Evolutionary conservation across 1,284 basidiomycete species (phyloP).

Genomic region (Thelephora terrestris): DNA sequence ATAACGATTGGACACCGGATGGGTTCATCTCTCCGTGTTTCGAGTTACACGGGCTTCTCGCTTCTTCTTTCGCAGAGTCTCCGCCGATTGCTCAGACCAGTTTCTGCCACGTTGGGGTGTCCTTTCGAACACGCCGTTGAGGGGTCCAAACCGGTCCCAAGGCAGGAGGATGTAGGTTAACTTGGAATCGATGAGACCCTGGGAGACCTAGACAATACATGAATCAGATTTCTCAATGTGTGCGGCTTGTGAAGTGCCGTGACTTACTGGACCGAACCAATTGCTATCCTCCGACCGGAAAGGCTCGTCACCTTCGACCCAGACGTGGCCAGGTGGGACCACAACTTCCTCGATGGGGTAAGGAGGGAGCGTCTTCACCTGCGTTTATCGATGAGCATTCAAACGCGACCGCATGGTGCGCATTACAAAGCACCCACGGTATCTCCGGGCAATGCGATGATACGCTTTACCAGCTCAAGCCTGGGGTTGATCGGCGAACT

Average conservation of each 20-base stretch:
- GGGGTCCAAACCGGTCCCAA: constrained; percentile 37
- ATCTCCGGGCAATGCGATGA: constrained; percentile 57
- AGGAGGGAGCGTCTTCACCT: constrained; percentile 60
- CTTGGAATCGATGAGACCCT: constrained; percentile 52
- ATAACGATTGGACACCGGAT: no score
- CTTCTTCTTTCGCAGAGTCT: constrained; percentile 34
- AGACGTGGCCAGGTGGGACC: constrained; percentile 54
- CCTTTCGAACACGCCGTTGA: constrained; percentile 17
- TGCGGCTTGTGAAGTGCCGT: neutral
- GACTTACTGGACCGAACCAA: constrained; percentile 55
- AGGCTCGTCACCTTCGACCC: constrained; percentile 59
- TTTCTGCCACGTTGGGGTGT: constrained; percentile 24
- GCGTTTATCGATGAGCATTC: neutral
- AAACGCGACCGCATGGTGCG: no score
- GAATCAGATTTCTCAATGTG: neutral
- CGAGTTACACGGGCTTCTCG: constrained; percentile 34
- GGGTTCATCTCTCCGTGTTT: no score
- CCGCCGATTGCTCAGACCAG: constrained; percentile 36
- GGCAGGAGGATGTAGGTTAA: constrained; percentile 57
- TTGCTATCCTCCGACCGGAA: constrained; percentile 67
- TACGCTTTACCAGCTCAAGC: constrained; percentile 54
- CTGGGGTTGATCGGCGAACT: constrained; percentile 54
- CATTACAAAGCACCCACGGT: constrained; percentile 19
- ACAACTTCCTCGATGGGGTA: constrained; percentile 46
- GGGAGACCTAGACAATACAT: constrained; percentile 38